Evolutionary conservation across 2,329 filamentous ascomycete genomes (phyloP), one percentile per base, ranked within the genome.

Genomic region (Furcasterigmium furcatum): DNA sequence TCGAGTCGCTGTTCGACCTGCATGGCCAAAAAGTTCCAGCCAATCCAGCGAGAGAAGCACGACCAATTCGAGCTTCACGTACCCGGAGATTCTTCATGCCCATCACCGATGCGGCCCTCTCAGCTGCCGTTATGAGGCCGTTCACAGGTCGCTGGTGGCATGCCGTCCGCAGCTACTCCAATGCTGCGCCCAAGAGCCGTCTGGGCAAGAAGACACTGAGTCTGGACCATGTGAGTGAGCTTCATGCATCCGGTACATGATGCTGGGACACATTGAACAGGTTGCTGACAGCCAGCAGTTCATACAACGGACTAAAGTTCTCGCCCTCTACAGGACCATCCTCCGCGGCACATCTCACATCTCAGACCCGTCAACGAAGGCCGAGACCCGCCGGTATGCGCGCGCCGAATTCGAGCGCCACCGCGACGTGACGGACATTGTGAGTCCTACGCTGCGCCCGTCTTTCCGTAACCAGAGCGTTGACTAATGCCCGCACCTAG

Each of bases 361-460:
- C 46, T 45, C 53, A 14, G 78, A 85, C 55, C 58, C 66, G 8
- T 61, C 55, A 4, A 78, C 77, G 5, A 74, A 72, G 41, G 63
- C 65, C n/a, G 82, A 85, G 58, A 80, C 79, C 7, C 67, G 74
- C 46, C 66, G 64, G 44, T 82, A 76, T 60, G 81, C 74, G 29
- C 73, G 80, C 18, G 73, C 76, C 47, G 82, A 85, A 57, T 83
- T 85, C 57, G 77, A 82, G 60, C 71, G 80, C 46, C 76, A 82
- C 54, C 72, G 73, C 20, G 52, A 64, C 44, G 77, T 84, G 39
- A 75, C 72, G 2, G 80, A 85, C 56, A 53, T 78, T 44, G 79
- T 82, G 61, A 38, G 76, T 67, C 13, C 18, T 14, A n/a, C n/a
- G n/a, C n/a, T n/a, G n/a, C 25, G 19, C 21, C 30, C n/a, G n/a